These are phyloP conservation scores for Daldinia grandis DNA, from an alignment of 495 filamentous ascomycete genomes.

Conservation along the genomic window DNA sequence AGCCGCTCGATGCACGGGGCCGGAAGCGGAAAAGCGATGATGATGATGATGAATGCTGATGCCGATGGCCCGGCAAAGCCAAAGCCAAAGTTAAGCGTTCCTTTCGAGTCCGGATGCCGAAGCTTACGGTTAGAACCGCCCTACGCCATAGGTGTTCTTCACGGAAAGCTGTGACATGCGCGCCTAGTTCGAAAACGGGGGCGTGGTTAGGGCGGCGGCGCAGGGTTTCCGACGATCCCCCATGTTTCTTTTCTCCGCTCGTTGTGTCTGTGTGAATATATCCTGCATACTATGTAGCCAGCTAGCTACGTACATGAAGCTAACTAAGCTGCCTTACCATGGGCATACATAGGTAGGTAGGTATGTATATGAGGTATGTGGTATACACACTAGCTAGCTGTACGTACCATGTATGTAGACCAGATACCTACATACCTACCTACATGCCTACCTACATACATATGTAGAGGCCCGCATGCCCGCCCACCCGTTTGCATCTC, in stretches of 20 bases:
- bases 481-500: slow-evolving; percentile 5
- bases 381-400: too few species aligned
- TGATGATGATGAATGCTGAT: neutral
- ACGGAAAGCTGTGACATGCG: neutral
- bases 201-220: neutral
- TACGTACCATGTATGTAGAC: too few species aligned
- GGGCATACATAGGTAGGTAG: neutral
- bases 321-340: neutral
- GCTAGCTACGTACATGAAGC: neutral
- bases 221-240: slow-evolving; percentile 7
- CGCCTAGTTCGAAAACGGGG: slow-evolving; percentile 2
- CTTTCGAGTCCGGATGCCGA: neutral
- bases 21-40: slow-evolving; percentile 24
- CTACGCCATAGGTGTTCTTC: too few species aligned
- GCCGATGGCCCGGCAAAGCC: neutral
- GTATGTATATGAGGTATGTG: neutral
- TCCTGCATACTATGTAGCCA: neutral
- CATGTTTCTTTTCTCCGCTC: neutral
- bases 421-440: too few species aligned
- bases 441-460: neutral
- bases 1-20: slow-evolving; percentile 27
- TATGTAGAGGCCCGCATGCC: neutral
- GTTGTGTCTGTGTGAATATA: neutral
- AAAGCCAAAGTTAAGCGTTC: neutral
- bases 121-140: too few species aligned